Conservation (phyloP, 2,329 filamentous ascomycete genomes). For the Paraconiothyrium sp. region DNA sequence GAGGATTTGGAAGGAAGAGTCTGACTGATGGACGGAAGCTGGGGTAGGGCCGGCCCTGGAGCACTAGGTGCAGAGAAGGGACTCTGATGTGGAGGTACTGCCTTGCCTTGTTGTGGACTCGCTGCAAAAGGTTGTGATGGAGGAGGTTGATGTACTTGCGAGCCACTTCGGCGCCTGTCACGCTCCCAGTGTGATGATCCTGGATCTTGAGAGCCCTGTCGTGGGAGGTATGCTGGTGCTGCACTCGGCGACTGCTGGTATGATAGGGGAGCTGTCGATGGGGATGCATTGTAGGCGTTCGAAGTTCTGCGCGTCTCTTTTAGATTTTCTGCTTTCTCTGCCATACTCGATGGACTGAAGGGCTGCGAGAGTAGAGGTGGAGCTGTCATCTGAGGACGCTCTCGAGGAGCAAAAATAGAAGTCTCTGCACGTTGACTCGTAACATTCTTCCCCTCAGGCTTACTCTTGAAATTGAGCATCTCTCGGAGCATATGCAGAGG, state of each 20-base stretch:
- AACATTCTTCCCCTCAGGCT: constrained; percentile 14
- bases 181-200: constrained; percentile 36
- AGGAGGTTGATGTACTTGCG: constrained; percentile 37
- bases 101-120: constrained; percentile 33
- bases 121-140: constrained; percentile 33
- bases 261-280: constrained; percentile 22
- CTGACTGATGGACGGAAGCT: constrained; percentile 22
- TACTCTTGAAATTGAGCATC: constrained; percentile 37
- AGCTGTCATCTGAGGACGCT: constrained; percentile 21
- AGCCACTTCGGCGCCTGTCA: constrained; percentile 39
- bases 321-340: constrained; percentile 31
- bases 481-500: constrained; percentile 38
- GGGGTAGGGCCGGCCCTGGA: constrained; percentile 7
- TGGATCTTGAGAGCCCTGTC: constrained; percentile 39
- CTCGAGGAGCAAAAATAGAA: constrained; percentile 10
- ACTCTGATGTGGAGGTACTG: constrained; percentile 41
- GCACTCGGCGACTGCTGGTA: constrained; percentile 27
- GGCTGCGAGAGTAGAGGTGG: constrained; percentile 22
- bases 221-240: constrained; percentile 29
- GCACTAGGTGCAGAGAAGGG: constrained; percentile 40
- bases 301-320: constrained; percentile 40
- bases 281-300: constrained; percentile 33
- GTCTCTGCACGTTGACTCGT: constrained; percentile 6
- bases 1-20: constrained; percentile 44
- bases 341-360: constrained; percentile 20